Percentiles rank a stretch among this genome's conserved stretches.
Conservation (phyloP, 768 basidiomycete species). For the Kwoniella mangroviensis region DNA sequence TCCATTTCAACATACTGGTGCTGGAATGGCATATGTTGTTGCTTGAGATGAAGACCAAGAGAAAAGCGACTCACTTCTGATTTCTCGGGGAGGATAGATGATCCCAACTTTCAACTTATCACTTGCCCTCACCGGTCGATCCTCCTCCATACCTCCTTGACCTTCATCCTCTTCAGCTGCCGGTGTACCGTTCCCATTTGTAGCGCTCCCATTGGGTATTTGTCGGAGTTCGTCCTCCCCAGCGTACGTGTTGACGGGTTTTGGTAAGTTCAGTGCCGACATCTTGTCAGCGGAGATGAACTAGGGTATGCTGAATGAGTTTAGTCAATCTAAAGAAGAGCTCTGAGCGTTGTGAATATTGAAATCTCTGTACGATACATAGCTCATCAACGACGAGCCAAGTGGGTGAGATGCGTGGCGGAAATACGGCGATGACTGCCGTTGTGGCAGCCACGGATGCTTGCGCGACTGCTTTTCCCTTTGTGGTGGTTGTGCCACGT, state of each 20-base stretch:
- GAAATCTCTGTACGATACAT: background rate
- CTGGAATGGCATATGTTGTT: background rate
- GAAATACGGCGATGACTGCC: background rate
- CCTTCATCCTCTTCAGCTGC: conserved; percentile 57
- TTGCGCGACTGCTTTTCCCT: conserved; percentile 26
- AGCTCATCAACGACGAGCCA: background rate
- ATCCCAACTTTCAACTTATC: conserved; percentile 76
- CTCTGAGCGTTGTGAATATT: background rate
- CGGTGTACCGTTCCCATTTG: conserved; percentile 29
- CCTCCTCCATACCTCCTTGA: conserved; percentile 61
- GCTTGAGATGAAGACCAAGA: background rate
- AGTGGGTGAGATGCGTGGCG: conserved; percentile 4
- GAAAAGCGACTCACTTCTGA: conserved; percentile 70
- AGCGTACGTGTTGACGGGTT: conserved; percentile 51
- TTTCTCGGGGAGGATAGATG: conserved; percentile 94
- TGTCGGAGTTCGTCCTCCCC: conserved; percentile 49
- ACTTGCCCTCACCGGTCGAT: conserved; percentile 49
- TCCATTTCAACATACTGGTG: background rate
- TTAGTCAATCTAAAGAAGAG: background rate
- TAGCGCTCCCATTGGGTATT: conserved; percentile 27
- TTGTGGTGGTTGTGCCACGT: conserved; percentile 13
- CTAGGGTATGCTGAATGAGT: background rate
- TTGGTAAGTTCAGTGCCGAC: conserved; percentile 53
- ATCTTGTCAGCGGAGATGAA: conserved; percentile 17
- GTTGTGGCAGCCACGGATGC: conserved; percentile 20